Percentiles rank a stretch among this genome's conserved stretches.
These are phyloP conservation scores for Steccherinum ochraceum DNA, from an alignment of 768 basidiomycete species.

Conservation along the genomic window DNA sequence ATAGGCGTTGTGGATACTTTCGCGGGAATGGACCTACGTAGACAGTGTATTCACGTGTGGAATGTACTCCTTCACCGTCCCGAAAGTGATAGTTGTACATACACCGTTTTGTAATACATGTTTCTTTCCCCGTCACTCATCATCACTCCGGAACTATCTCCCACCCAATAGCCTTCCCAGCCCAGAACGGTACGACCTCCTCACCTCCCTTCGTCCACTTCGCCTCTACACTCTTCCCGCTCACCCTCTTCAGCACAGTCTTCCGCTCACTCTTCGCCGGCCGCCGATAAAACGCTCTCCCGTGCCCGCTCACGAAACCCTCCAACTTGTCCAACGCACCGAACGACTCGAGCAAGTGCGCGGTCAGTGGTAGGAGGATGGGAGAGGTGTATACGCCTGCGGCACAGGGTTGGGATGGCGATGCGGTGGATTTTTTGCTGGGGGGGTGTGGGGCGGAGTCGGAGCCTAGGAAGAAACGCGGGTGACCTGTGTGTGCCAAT, in stretches of 20 bases:
- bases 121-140: too few relatives aligned
- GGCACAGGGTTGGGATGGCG: conserved; percentile 72
- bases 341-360: conserved; percentile 83
- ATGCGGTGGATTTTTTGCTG: conserved; percentile 59
- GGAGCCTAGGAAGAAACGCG: conserved; percentile 94
- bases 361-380: conserved; percentile 83
- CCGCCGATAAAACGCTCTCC: conserved; percentile 72
- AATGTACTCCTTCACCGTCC: too few relatives aligned
- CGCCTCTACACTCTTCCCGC: conserved; percentile 35
- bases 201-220: conserved; percentile 43
- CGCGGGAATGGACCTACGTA: too few relatives aligned
- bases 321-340: conserved; percentile 78
- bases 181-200: conserved; percentile 79
- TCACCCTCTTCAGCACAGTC: conserved; percentile 39
- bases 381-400: conserved; percentile 96
- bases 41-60: too few relatives aligned
- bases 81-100: too few relatives aligned
- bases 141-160: conserved; percentile 24
- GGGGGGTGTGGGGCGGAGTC: conserved; percentile 93
- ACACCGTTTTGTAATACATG: too few relatives aligned
- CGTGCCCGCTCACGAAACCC: conserved; percentile 73
- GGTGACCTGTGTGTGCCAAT: conserved; percentile 58
- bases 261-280: conserved; percentile 23
- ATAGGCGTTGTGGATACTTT: too few relatives aligned
- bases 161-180: conserved; percentile 78